phyloP scores from a whole-genome alignment of 2,329 filamentous ascomycete genomes.

The Amauroascus niger region DNA sequence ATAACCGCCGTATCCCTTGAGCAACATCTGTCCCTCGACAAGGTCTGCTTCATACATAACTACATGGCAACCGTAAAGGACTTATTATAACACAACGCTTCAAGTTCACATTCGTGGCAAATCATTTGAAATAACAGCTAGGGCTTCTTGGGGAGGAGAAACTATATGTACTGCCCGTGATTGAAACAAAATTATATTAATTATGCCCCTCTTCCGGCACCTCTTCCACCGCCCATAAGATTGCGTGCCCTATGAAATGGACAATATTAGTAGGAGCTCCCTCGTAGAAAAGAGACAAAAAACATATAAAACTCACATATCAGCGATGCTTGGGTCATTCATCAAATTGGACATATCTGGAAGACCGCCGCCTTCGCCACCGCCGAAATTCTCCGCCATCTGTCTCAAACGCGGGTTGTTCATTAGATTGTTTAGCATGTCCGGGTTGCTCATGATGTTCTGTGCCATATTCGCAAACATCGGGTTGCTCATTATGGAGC shows the following conservation, averaged over 20 bases:
- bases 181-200: neutral
- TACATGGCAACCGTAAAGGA: neutral
- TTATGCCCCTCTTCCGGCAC: conserved; percentile 15
- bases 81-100: neutral
- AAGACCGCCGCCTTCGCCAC: conserved; percentile 62
- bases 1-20: neutral
- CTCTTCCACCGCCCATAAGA: conserved; percentile 48
- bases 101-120: neutral
- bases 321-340: conserved; percentile 83
- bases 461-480: conserved; percentile 98
- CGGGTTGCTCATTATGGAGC: conserved; percentile 86
- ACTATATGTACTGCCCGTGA: neutral
- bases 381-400: conserved; percentile 71
- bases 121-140: neutral
- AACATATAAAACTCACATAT: conserved; percentile 61
- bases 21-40: neutral
- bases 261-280: conserved; percentile 9
- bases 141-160: neutral
- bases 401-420: conserved; percentile 79
- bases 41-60: neutral
- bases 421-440: conserved; percentile 86
- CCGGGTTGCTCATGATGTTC: conserved; percentile 93
- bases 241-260: conserved; percentile 48
- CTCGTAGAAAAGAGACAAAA: neutral
- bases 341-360: conserved; percentile 78